Evolutionary conservation across 169 alveolate genomes (phyloP).

Genomic region (Plasmodium gonderi): DNA sequence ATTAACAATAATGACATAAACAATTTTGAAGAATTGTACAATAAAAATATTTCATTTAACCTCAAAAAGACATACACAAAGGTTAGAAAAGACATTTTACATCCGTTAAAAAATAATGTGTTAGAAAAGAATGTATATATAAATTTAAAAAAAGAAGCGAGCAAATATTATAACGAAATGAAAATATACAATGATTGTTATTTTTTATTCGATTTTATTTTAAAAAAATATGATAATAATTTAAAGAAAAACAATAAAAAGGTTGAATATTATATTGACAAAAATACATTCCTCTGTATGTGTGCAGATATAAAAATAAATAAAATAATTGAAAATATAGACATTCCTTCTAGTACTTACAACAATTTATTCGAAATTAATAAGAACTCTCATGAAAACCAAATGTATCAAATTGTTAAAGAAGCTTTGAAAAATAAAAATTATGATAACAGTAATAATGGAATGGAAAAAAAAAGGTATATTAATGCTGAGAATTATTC

Average conservation of each 20-base stretch:
- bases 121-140: constrained; percentile 71
- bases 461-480: background rate
- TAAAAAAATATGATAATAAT: constrained; percentile 72
- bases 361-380: constrained; percentile 29
- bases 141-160: constrained; percentile 75
- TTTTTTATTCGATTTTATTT: constrained; percentile 46
- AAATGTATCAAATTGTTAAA: constrained; percentile 61
- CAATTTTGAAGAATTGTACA: constrained; percentile 28
- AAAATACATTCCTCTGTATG: constrained; percentile 72
- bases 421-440: constrained; percentile 34
- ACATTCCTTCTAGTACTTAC: constrained; percentile 32
- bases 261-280: constrained; percentile 70
- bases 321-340: constrained; percentile 59
- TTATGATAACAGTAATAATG: background rate
- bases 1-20: constrained; percentile 73
- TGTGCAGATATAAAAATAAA: constrained; percentile 75
- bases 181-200: constrained; percentile 71
- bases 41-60: constrained; percentile 40
- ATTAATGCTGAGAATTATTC: constrained; percentile 1
- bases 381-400: constrained; percentile 34
- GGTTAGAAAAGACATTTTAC: constrained; percentile 71
- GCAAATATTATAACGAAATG: constrained; percentile 60
- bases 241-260: constrained; percentile 70
- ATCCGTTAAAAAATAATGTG: constrained; percentile 67
- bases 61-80: constrained; percentile 62